Evolutionary conservation across 2,329 filamentous ascomycete genomes (phyloP).

Genomic region (Phoma sp.): DNA sequence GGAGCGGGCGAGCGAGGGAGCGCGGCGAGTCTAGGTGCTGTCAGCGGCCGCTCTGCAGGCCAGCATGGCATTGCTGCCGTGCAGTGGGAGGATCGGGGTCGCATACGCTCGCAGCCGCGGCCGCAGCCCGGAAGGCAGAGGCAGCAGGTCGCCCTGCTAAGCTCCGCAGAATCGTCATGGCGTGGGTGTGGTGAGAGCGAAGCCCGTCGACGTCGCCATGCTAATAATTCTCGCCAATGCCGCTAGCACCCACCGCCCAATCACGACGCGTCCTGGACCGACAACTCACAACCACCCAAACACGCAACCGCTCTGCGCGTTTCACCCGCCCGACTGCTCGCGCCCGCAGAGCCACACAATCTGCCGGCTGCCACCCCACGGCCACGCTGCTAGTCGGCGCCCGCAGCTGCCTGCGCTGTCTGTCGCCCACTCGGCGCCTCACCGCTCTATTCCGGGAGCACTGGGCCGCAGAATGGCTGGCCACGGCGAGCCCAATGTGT

Average conservation of each 20-base stretch:
- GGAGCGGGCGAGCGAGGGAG: conserved; percentile 30
- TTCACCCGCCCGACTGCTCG: conserved; percentile 37
- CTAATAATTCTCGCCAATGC: conserved; percentile 17
- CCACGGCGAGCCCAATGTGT: conserved; percentile 14
- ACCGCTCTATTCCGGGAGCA: conserved; percentile 29
- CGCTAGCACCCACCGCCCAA: conserved; percentile 33
- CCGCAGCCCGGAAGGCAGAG: conserved; percentile 29
- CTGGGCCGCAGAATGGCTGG: conserved; percentile 23
- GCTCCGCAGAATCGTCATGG: conserved; percentile 45
- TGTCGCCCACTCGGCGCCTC: conserved; percentile 46
- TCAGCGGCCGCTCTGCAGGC: conserved; percentile 31
- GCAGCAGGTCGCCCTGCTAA: conserved; percentile 38
- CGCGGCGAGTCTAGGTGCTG: conserved; percentile 35
- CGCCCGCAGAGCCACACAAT: conserved; percentile 41
- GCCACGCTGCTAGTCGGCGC: conserved; percentile 28
- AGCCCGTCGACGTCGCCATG: conserved; percentile 7
- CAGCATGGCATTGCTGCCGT: conserved; percentile 1
- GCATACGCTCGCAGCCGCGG: conserved; percentile 34
- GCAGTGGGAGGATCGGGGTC: conserved; percentile 4
- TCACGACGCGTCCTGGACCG: conserved; percentile 33
- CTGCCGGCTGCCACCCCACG: conserved; percentile 36
- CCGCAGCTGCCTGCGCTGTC: conserved; percentile 26
- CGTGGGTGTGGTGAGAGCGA: conserved; percentile 14
- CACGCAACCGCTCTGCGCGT: conserved; percentile 40
- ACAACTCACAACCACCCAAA: conserved; percentile 26